Evolutionary conservation across 441 rosid genomes (phyloP).

Genomic region (Capsella rubella): DNA sequence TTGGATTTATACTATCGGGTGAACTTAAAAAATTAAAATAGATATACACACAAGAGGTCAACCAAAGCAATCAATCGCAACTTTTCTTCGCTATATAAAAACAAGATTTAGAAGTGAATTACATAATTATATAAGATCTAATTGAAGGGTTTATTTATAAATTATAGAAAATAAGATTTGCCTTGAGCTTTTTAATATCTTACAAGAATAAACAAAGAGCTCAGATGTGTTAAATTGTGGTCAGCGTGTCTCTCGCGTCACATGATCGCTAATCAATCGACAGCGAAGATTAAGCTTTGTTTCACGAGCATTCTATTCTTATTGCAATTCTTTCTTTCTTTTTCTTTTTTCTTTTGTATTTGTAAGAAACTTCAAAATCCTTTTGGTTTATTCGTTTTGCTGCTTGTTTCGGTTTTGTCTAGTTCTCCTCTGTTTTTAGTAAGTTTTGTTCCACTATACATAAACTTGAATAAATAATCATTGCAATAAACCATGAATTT

Average conservation of each 20-base stretch:
- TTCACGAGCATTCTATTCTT: constrained; percentile 42
- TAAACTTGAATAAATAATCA: no score
- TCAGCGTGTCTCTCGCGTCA: constrained; percentile 72
- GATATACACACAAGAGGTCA: constrained; percentile 19
- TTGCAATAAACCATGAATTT: no score
- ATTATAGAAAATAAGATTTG: constrained; percentile 17
- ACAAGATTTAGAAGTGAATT: constrained; percentile 1
- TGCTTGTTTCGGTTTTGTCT: constrained; percentile 26
- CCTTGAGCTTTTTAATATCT: background rate
- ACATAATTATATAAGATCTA: constrained; percentile 25
- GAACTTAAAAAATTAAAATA: background rate
- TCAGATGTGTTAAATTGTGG: constrained; percentile 44
- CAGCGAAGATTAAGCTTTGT: constrained; percentile 46
- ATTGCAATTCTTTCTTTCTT: background rate
- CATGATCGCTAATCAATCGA: constrained; percentile 51
- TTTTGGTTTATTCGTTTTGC: constrained; percentile 26
- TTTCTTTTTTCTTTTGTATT: background rate
- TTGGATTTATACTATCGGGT: background rate
- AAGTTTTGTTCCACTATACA: background rate
- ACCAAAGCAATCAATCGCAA: constrained; percentile 32
- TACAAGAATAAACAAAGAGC: constrained; percentile 11
- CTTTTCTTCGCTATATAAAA: constrained; percentile 9
- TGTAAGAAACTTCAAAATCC: background rate
- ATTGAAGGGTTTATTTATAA: background rate
- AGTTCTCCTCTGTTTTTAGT: background rate